Conservation (phyloP, 441 rosid species). For the Euphorbia schlechtendalii region DNA sequence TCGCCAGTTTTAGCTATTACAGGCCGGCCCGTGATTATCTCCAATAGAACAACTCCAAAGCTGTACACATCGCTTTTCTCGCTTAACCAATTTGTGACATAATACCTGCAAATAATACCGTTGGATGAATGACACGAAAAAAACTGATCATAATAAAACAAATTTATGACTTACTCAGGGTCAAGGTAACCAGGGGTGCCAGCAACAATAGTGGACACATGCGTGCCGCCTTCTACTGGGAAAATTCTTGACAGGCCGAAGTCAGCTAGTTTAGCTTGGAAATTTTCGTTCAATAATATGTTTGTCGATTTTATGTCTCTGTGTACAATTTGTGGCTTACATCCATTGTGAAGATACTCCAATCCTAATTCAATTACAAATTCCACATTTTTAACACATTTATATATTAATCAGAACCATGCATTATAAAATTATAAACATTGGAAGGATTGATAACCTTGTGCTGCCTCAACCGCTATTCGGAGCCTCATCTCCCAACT, state of each 20-base stretch:
- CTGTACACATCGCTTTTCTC: slow-evolving; percentile 64
- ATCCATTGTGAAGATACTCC: slow-evolving; percentile 34
- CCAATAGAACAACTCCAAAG: slow-evolving; percentile 54
- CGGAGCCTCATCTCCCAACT: slow-evolving; percentile 37
- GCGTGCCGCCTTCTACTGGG: slow-evolving; percentile 16
- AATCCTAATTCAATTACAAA: slow-evolving; percentile 16
- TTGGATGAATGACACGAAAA: not conserved
- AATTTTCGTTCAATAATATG: slow-evolving; percentile 27
- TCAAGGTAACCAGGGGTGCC: slow-evolving; percentile 43
- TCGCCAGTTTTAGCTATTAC: slow-evolving; percentile 25
- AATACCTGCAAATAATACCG: slow-evolving; percentile 28
- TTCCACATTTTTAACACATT: not conserved
- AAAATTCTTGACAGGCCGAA: slow-evolving; percentile 35
- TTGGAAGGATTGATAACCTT: slow-evolving; percentile 14
- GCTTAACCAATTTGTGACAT: slow-evolving; percentile 30
- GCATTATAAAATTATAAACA: not conserved
- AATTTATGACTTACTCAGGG: slow-evolving; percentile 26
- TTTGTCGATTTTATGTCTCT: slow-evolving; percentile 39
- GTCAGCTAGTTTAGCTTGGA: slow-evolving; percentile 37
- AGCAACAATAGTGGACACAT: slow-evolving; percentile 21
- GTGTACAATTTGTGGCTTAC: slow-evolving; percentile 36
- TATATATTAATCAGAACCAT: too few relatives aligned
- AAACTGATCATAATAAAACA: too few relatives aligned
- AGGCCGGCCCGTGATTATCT: slow-evolving; percentile 41
- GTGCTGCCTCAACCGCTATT: slow-evolving; percentile 41